A percentile compares a stretch with the other conserved stretches of the same genome.
These are phyloP conservation scores for Globisporangium radiosum DNA, from an alignment of 352 stramenopile species.

Conservation along the genomic window DNA sequence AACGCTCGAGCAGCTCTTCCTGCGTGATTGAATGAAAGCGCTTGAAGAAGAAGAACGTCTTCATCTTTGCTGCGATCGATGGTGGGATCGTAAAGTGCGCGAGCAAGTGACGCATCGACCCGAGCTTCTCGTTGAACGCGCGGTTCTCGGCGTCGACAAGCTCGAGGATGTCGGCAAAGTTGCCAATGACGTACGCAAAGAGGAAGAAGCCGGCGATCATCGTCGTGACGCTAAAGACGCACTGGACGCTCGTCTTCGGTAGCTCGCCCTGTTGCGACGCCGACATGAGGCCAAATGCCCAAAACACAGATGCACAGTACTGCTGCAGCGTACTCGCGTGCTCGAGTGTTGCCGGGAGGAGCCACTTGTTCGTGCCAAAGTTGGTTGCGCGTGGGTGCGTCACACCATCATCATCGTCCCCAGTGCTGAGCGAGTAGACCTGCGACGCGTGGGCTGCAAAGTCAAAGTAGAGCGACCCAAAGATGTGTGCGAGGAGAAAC, in stretches of 20 bases:
- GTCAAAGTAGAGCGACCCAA: conserved; percentile 50
- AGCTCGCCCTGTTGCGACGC: conserved; percentile 30
- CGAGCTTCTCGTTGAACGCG: conserved; percentile 42
- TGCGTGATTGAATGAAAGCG: conserved; percentile 51
- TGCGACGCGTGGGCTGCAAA: conserved; percentile 36
- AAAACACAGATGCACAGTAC: conserved; percentile 33
- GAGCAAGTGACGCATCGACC: conserved; percentile 30
- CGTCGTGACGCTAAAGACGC: conserved; percentile 30
- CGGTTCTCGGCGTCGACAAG: conserved; percentile 40
- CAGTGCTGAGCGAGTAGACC: conserved; percentile 14
- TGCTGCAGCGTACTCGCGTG: conserved; percentile 13
- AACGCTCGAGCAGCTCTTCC: conserved; percentile 35
- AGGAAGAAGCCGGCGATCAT: conserved; percentile 41
- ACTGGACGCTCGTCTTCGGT: conserved; percentile 25
- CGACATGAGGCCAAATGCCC: conserved; percentile 38
- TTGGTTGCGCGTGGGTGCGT: conserved; percentile 8
- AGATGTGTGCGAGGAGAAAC: conserved; percentile 40
- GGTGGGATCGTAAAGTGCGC: conserved; percentile 32
- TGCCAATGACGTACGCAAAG: conserved; percentile 39
- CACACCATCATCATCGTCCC: neutral
- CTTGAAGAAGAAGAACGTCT: conserved; percentile 46
- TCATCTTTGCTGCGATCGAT: conserved; percentile 28
- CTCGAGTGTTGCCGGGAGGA: conserved; percentile 21
- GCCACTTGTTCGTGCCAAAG: conserved; percentile 41
- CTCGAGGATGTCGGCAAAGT: conserved; percentile 42